Conservation (phyloP, 371 early-diverging fungal genomes). For the Rhizopus sp. region DNA sequence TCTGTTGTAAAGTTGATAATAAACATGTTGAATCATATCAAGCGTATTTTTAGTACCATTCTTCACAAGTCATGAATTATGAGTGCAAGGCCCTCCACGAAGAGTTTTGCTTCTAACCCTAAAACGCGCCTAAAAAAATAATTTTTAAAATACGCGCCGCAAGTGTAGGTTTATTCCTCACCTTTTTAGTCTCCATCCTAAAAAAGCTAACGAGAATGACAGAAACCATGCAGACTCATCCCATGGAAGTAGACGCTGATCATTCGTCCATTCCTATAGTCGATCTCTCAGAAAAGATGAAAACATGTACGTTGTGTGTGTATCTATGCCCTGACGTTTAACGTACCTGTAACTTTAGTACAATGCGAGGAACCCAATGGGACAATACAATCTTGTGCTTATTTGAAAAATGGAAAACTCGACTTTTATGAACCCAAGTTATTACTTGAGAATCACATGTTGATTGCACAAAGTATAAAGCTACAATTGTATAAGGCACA, state of each 20-base stretch:
- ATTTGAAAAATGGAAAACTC: constrained; percentile 45
- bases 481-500: not conserved
- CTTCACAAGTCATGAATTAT: too few relatives aligned
- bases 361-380: not conserved
- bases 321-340: not conserved
- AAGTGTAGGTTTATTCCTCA: too few relatives aligned
- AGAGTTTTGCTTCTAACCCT: too few relatives aligned
- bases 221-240: not conserved
- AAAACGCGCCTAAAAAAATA: too few relatives aligned
- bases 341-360: not conserved
- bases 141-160: too few relatives aligned
- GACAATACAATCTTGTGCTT: constrained; percentile 13
- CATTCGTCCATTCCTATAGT: constrained; percentile 1
- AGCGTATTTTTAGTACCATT: too few relatives aligned
- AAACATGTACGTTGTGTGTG: constrained; percentile 6
- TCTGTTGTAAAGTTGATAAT: too few relatives aligned
- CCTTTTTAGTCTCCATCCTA: too few relatives aligned
- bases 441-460: constrained; percentile 35
- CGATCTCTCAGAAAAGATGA: constrained; percentile 11
- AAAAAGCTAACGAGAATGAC: not conserved
- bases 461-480: constrained; percentile 24
- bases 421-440: constrained; percentile 34
- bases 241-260: not conserved
- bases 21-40: too few relatives aligned
- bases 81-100: too few relatives aligned